Percentiles rank a stretch among this genome's conserved stretches.
These are phyloP conservation scores for Elaeis guineensis DNA, from an alignment of 176 grass and related monocot genomes.

Conservation along the genomic window DNA sequence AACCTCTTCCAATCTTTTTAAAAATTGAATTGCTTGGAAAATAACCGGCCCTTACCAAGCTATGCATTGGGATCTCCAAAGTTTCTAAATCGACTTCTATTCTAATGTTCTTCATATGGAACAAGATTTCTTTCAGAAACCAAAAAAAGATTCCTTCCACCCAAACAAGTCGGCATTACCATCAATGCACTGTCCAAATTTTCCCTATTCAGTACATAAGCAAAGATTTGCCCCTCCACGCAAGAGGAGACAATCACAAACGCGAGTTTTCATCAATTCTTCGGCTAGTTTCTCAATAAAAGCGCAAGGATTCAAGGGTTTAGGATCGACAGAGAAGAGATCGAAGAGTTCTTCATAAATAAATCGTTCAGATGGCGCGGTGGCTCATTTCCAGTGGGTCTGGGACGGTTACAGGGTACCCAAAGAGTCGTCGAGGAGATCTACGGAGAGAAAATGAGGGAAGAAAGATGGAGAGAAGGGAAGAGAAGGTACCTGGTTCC, in stretches of 20 bases:
- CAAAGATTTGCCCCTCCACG: constrained; percentile 50
- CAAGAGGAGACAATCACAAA: constrained; percentile 29
- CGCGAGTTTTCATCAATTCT: not conserved
- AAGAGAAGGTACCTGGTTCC: not conserved
- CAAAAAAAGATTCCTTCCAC: constrained; percentile 47
- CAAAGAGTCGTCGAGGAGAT: constrained; percentile 2
- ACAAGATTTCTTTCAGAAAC: constrained; percentile 26
- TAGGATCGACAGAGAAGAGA: constrained; percentile 23
- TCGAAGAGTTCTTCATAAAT: constrained; percentile 44
- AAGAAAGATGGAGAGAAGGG: not conserved
- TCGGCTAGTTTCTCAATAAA: not conserved
- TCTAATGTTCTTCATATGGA: constrained; percentile 31
- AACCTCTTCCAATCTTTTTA: constrained; percentile 45
- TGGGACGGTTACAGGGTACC: not conserved
- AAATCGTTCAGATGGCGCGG: constrained; percentile 31
- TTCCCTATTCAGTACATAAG: constrained; percentile 36
- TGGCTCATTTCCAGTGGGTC: not conserved
- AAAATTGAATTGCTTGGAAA: constrained; percentile 42
- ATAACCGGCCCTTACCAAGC: constrained; percentile 38
- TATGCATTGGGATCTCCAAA: constrained; percentile 56
- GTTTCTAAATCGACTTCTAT: constrained; percentile 33
- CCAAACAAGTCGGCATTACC: constrained; percentile 9
- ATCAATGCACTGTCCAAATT: constrained; percentile 1
- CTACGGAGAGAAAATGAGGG: constrained; percentile 12
- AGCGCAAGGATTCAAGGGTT: too few relatives aligned